phyloP scores from a whole-genome alignment of 2,329 filamentous ascomycete genomes.

The Fusarium robinianum region DNA sequence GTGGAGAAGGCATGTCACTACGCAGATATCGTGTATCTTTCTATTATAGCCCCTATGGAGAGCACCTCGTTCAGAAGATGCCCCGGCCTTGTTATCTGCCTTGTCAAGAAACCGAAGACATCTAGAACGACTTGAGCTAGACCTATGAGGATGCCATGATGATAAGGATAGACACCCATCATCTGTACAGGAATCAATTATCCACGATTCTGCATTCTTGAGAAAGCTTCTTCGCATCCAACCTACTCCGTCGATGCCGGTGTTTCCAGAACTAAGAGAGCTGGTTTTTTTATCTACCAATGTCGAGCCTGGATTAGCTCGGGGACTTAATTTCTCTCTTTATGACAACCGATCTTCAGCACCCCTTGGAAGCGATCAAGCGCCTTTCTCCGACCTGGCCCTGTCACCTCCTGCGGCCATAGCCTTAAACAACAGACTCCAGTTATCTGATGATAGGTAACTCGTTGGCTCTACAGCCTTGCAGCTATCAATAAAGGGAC shows the following conservation, averaged over 20 bases:
- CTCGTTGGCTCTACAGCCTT: neutral
- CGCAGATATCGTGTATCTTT: too few relatives aligned
- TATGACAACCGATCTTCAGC: slow-evolving; percentile 1
- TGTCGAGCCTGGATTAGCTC: neutral
- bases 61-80: neutral
- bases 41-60: too few relatives aligned
- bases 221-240: neutral
- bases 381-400: neutral
- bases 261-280: neutral
- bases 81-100: neutral
- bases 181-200: neutral
- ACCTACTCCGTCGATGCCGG: neutral
- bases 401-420: neutral
- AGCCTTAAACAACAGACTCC: neutral
- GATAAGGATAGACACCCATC: too few relatives aligned
- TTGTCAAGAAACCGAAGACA: neutral
- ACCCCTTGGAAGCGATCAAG: neutral
- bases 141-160: too few relatives aligned
- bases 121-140: neutral
- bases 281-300: neutral
- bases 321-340: slow-evolving; percentile 1
- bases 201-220: neutral
- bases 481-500: slow-evolving; percentile 1
- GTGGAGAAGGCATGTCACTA: too few relatives aligned
- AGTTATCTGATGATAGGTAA: neutral